Percentiles rank a stretch among this genome's conserved stretches.
Evolutionary conservation across 2,329 filamentous ascomycete species (phyloP).

Genomic region (Colletotrichum orchidophilum): DNA sequence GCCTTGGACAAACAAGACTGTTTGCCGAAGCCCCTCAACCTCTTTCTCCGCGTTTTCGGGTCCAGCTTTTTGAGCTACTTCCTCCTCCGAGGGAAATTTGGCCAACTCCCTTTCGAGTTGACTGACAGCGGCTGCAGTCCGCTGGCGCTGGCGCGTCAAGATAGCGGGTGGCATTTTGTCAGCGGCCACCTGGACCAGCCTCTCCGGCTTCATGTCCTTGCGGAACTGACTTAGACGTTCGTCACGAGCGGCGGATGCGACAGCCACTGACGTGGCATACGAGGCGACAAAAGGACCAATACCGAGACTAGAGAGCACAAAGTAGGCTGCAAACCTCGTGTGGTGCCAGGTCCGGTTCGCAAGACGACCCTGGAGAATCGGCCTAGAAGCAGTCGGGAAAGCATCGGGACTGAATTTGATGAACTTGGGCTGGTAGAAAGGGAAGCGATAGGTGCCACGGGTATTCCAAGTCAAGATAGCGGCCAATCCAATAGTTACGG

Average conservation of each 20-base stretch:
- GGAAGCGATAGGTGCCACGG: conserved; percentile 49
- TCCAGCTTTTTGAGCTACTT: background rate
- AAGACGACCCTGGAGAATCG: conserved; percentile 38
- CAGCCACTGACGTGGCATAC: conserved; percentile 36
- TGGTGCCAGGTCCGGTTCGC: conserved; percentile 48
- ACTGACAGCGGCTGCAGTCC: background rate
- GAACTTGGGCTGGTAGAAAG: conserved; percentile 49
- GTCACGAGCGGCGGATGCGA: conserved; percentile 1
- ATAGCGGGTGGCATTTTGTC: background rate
- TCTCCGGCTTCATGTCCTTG: conserved; percentile 20
- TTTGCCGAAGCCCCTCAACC: background rate
- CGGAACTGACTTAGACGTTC: conserved; percentile 23
- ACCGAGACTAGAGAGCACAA: conserved; percentile 37
- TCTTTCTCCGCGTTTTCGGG: background rate
- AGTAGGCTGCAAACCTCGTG: conserved; percentile 47
- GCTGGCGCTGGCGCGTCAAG: background rate
- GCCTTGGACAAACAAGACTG: background rate
- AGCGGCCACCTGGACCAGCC: background rate
- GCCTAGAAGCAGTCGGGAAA: conserved; percentile 40
- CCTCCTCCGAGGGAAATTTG: background rate
- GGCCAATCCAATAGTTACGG: conserved; percentile 38
- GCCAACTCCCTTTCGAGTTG: background rate
- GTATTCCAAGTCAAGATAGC: conserved; percentile 39
- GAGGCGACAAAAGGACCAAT: conserved; percentile 42
- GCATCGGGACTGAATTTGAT: conserved; percentile 41